Conservation (phyloP, 164 flowering plant species). For the Santalum album region DNA sequence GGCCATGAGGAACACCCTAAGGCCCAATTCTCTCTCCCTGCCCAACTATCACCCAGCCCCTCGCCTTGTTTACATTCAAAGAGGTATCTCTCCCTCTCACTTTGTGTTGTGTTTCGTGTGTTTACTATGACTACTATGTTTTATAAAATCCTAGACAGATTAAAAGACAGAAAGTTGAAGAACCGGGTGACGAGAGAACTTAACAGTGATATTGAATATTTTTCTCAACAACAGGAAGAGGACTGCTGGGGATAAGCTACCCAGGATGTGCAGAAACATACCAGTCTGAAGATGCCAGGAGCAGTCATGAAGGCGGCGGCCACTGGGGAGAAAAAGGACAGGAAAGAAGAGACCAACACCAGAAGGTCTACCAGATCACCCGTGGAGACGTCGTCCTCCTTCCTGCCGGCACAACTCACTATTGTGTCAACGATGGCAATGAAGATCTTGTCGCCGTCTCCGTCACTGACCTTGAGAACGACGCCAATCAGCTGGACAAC, state of each 20-base stretch:
- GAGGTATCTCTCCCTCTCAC: not conserved
- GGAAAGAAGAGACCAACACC: constrained; percentile 4
- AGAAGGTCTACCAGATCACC: not conserved
- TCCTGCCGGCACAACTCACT: constrained; percentile 7
- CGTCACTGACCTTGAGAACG: too few species aligned
- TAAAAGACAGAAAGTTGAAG: too few species aligned
- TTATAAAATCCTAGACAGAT: not conserved
- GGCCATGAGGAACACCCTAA: constrained; percentile 5
- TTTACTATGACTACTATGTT: not conserved
- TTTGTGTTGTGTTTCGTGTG: not conserved
- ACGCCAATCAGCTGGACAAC: too few species aligned
- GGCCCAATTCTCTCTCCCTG: constrained; percentile 6
- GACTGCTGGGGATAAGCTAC: not conserved
- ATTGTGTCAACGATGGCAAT: too few species aligned
- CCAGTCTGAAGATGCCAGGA: not conserved
- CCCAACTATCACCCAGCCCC: not conserved
- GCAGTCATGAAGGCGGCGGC: not conserved
- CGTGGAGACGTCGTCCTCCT: constrained; percentile 5
- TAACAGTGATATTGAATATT: too few species aligned
- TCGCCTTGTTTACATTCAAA: not conserved
- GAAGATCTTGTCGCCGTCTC: too few species aligned
- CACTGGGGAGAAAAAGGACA: not conserved
- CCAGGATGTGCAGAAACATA: not conserved
- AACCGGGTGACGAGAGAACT: too few species aligned
- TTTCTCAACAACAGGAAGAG: not conserved